Evolutionary conservation across 163 green algal genomes (phyloP), one percentile per base, ranked within the genome.

Genomic region (Scenedesmus sp.): DNA sequence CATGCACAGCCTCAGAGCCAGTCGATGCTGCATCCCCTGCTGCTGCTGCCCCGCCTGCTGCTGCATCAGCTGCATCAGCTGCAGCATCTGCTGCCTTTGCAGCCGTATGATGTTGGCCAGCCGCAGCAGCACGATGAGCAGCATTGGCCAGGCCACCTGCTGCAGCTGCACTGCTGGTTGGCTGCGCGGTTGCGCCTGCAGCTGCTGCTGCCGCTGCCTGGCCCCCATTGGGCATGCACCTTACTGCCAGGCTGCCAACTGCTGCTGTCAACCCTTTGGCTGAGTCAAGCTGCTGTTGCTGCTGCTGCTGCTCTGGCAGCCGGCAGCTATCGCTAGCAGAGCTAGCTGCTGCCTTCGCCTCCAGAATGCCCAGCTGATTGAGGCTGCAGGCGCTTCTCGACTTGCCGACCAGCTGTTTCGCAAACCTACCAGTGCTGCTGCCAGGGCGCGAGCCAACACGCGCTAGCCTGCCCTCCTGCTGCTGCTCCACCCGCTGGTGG

Each of bases 331-430:
- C 68, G 61, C 30, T 89, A 20, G 40, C 40, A 35, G 40, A 20
- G 40, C 84, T 82, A 9, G 40, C n/a, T 16, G 46, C 26, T 33
- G 84, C 84, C 37, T 87, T 51, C 3, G 82, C 12, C 35, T 87
- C 51, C 85, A 44, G 16, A 72, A 44, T 42, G 37, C 44, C 12
- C 37, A 91, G 78, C 78, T 91, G 87, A 22, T 81, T 9, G 26
- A 90, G 86, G n/a, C 70, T 85, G 73, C 73, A 90, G 12, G 76
- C 86, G 22, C 73, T 85, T 6, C 46, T 46, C 3, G 82, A 87
- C 78, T 30, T 65, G 44, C 18, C 65, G n/a, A 40, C 18, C 43
- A 40, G 42, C 33, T 79, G 40, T n/a, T 35, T 37, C 5, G 24
- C 30, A 49, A 37, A 82, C 24, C 87, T 82, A 79, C 76, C 18